phyloP scores from a whole-genome alignment of 2,329 filamentous ascomycete species.

The Lasiodiplodia sp. region DNA sequence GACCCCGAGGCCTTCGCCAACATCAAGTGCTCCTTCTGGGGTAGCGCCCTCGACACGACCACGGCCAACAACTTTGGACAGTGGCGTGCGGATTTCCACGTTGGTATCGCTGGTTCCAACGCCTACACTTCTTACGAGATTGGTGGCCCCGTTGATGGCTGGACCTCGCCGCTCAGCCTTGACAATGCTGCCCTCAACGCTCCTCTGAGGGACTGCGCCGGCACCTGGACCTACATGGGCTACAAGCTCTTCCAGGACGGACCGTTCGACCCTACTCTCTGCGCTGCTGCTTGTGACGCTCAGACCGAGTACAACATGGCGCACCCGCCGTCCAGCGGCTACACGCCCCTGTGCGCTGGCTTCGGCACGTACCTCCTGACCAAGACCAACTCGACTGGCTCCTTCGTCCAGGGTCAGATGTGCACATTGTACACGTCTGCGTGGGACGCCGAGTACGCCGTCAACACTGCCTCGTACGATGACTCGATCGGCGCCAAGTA shows the following conservation, averaged over 20 bases:
- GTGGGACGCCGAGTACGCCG: not conserved
- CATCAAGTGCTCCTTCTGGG: slow-evolving; percentile 39
- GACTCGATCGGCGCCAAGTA: slow-evolving; percentile 4
- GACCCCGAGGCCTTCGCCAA: slow-evolving; percentile 31
- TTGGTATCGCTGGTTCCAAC: slow-evolving; percentile 34
- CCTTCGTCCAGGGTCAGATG: slow-evolving; percentile 36
- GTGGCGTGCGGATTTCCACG: slow-evolving; percentile 34
- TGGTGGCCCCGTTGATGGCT: slow-evolving; percentile 15
- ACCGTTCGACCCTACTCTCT: slow-evolving; percentile 41
- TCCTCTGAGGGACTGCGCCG: slow-evolving; percentile 28
- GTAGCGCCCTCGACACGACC: slow-evolving; percentile 35
- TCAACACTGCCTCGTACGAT: not conserved
- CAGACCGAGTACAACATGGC: slow-evolving; percentile 23
- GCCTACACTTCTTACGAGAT: slow-evolving; percentile 32
- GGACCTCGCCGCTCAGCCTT: slow-evolving; percentile 28
- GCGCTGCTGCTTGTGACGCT: slow-evolving; percentile 38
- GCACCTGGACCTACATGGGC: slow-evolving; percentile 39
- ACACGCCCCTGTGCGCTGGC: slow-evolving; percentile 37
- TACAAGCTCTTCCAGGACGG: slow-evolving; percentile 36
- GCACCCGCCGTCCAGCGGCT: slow-evolving; percentile 9
- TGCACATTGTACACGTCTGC: slow-evolving; percentile 21
- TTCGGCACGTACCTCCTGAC: slow-evolving; percentile 44
- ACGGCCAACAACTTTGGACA: slow-evolving; percentile 40
- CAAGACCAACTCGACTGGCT: slow-evolving; percentile 33
- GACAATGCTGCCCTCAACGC: slow-evolving; percentile 41